Conservation (phyloP, 2,329 filamentous ascomycete species). For the Pyricularia grisea region DNA sequence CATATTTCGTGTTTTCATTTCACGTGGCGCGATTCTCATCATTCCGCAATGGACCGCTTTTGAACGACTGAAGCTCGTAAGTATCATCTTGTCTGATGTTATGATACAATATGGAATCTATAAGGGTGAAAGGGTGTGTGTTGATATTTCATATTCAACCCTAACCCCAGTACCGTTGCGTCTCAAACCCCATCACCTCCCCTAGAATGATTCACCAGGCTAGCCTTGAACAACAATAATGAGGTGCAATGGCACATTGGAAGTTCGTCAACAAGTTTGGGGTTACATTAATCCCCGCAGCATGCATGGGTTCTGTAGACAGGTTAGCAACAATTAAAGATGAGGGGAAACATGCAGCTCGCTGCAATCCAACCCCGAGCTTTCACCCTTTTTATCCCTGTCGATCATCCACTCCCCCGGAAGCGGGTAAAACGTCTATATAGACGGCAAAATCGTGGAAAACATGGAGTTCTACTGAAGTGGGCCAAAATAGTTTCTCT, state of each 20-base stretch:
- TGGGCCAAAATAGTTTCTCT: neutral
- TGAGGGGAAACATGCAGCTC: neutral
- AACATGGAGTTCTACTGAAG: neutral
- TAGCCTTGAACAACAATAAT: neutral
- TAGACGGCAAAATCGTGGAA: neutral
- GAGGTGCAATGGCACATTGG: neutral
- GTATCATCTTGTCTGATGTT: too few species aligned
- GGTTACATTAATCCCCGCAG: neutral
- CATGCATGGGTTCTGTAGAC: neutral
- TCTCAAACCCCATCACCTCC: too few species aligned
- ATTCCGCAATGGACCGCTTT: too few species aligned
- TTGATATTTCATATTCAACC: too few species aligned
- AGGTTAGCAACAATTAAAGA: neutral
- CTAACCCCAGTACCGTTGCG: too few species aligned
- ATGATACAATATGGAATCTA: too few species aligned
- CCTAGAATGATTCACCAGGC: neutral
- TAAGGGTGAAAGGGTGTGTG: too few species aligned
- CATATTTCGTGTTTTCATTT: too few species aligned
- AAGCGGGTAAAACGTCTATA: neutral
- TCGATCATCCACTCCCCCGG: neutral
- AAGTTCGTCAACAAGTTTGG: neutral
- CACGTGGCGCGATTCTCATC: too few species aligned
- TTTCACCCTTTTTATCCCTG: neutral
- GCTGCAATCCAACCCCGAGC: neutral
- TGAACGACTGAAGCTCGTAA: too few species aligned